A percentile compares a stretch with the other conserved stretches of the same genome.
These are phyloP conservation scores for Byssoonygena ceratinophila DNA, from an alignment of 2,329 filamentous ascomycete species.

Conservation along the genomic window DNA sequence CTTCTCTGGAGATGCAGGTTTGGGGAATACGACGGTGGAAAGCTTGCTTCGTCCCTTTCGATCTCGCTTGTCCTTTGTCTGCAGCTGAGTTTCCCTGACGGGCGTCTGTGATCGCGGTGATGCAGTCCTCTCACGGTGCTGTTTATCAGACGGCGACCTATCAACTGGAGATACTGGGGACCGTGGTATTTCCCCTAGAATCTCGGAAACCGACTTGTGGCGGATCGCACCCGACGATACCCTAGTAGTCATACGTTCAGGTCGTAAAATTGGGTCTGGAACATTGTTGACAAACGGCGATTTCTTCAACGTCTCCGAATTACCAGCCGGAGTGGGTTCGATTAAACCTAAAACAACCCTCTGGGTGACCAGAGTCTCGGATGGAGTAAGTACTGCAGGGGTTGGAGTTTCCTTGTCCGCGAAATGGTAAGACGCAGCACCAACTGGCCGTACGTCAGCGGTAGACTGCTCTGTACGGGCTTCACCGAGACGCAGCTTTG, in stretches of 20 bases:
- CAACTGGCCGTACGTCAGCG: neutral
- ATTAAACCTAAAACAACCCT: neutral
- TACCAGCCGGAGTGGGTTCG: neutral
- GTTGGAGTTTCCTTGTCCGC: neutral
- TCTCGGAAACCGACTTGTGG: conserved; percentile 63
- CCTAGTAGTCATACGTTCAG: conserved; percentile 55
- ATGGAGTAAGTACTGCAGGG: neutral
- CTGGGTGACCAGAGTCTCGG: conserved; percentile 3
- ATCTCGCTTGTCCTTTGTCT: conserved; percentile 42
- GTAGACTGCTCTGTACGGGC: neutral
- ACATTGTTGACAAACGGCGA: neutral
- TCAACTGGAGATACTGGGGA: conserved; percentile 13
- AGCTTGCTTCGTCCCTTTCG: conserved; percentile 52
- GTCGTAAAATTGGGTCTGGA: conserved; percentile 23
- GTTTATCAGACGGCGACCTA: conserved; percentile 24
- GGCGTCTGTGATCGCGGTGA: conserved; percentile 24
- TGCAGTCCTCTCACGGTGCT: conserved; percentile 21
- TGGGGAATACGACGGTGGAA: conserved; percentile 69
- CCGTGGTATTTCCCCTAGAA: conserved; percentile 50
- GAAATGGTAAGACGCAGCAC: neutral
- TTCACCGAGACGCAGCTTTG: neutral
- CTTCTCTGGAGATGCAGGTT: conserved; percentile 47
- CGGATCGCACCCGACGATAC: conserved; percentile 60
- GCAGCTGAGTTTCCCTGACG: conserved; percentile 1
- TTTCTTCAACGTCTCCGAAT: neutral